Evolutionary conservation across 257 asterid genomes (phyloP).

Genomic region (Plantago major): DNA sequence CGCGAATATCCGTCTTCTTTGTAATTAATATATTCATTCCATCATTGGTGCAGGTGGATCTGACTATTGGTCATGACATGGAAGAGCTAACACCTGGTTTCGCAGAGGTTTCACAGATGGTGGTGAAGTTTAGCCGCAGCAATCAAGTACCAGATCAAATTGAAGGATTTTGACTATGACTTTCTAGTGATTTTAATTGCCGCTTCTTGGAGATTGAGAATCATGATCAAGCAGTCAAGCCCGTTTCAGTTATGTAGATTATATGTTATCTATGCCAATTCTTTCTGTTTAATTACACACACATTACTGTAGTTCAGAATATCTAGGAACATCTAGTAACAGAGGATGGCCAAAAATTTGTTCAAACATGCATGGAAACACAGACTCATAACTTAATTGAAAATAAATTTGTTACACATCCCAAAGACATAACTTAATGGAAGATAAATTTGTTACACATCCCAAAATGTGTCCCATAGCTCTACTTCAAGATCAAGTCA

Average conservation of each 20-base stretch:
- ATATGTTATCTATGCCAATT: slow-evolving; percentile 3
- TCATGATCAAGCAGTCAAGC: no score
- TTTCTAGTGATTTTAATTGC: slow-evolving; percentile 11
- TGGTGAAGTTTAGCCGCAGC: slow-evolving; percentile 4
- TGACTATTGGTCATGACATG: slow-evolving; percentile 5
- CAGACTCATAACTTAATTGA: no score
- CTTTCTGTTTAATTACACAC: slow-evolving; percentile 5
- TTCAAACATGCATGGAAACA: no score
- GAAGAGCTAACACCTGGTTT: slow-evolving; percentile 17
- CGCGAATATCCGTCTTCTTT: background rate
- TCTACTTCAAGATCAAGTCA: no score
- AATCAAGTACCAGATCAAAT: background rate
- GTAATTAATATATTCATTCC: background rate
- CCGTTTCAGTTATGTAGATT: slow-evolving; percentile 22
- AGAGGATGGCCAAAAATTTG: no score
- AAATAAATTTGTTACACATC: no score
- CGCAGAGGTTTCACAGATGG: no score
- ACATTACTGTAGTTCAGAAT: slow-evolving; percentile 14
- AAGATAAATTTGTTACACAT: no score
- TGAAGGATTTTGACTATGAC: slow-evolving; percentile 5
- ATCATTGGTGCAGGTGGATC: slow-evolving; percentile 30
- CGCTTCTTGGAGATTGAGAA: slow-evolving; percentile 18
- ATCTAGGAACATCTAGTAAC: background rate
- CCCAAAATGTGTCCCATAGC: no score
- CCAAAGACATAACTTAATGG: no score